Evolutionary conservation across 352 stramenopile genomes (phyloP), one percentile per base, ranked within the genome.

Genomic region (Phytophthora citricola): DNA sequence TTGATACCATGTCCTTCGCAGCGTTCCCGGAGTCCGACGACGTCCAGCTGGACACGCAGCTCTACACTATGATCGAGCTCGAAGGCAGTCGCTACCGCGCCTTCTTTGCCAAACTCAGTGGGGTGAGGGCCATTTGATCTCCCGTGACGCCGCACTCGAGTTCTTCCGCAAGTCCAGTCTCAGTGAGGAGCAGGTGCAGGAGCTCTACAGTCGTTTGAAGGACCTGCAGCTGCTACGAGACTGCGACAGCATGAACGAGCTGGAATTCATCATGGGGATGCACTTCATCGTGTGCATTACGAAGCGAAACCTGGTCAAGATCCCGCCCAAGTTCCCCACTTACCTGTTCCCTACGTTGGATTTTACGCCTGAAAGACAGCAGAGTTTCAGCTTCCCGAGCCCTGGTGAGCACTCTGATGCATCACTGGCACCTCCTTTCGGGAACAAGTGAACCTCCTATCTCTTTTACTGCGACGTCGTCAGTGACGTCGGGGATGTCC

Each of bases 231-330:
- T 90, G 27, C 46, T 77, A n/a, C 17, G 48, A 0, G 75, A 88
- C 49, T 5, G 44, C 1, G 14, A 74, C 24, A 40, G 55, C 11
- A 65, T 93, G 59, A 77, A 71, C 41, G 73, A 79, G 57, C 78
- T 72, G 24, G 80, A 90, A 60, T 93, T 93, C 57, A 58, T 81
- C 44, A 76, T 88, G 52, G 79, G 65, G 34, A 93, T 93, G 85
- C 85, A 93, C 69, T 69, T 93, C 15, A 92, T 93, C 48, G 78
- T 92, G 66, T 93, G 85, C 58, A 81, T 85, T 51, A 91, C 85
- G 24, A 91, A 91, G 62, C 83, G 85, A 31, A 82, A 70, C 43
- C 66, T 92, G n/a, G 58, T 63, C 0, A 66, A 63, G 36, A 67
- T 93, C 38, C 83, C 85, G 6, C 29, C 64, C 11, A 63, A 51